A percentile compares a stretch with the other conserved stretches of the same genome.
Conservation (phyloP, 139 green algal species). For the Picochlorum sp. region DNA sequence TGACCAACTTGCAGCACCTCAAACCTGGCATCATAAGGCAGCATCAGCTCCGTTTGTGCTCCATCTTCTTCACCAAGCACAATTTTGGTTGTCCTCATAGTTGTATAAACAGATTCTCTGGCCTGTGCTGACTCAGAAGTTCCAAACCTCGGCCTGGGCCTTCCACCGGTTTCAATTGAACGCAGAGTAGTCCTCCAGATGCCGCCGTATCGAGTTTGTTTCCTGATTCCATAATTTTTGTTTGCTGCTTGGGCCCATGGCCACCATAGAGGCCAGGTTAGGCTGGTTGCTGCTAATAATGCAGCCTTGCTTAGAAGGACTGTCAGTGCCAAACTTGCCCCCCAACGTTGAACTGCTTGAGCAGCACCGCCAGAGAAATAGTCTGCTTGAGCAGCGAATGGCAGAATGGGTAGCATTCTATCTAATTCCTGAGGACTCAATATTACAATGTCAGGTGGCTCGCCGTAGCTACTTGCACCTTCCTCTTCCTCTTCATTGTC, state of each 20-base stretch:
- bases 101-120: not conserved
- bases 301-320: slow-evolving; percentile 46
- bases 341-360: slow-evolving; percentile 37
- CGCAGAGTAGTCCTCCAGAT: slow-evolving; percentile 52
- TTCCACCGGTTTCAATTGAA: slow-evolving; percentile 21
- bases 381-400: slow-evolving; percentile 34
- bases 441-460: slow-evolving; percentile 16
- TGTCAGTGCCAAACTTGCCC: slow-evolving; percentile 30
- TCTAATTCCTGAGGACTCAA: slow-evolving; percentile 26
- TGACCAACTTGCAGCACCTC: slow-evolving; percentile 41
- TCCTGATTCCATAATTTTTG: slow-evolving; percentile 22
- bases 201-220: slow-evolving; percentile 32
- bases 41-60: slow-evolving; percentile 38
- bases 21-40: slow-evolving; percentile 49
- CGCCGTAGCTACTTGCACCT: not conserved
- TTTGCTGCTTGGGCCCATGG: slow-evolving; percentile 39
- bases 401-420: slow-evolving; percentile 39
- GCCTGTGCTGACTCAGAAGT: not conserved
- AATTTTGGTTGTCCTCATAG: slow-evolving; percentile 19
- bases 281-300: slow-evolving; percentile 41
- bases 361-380: slow-evolving; percentile 25
- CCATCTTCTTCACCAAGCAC: slow-evolving; percentile 56
- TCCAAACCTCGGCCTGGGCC: slow-evolving; percentile 8
- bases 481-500: not conserved
- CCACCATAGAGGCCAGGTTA: slow-evolving; percentile 61